Evolutionary conservation across 2,329 filamentous ascomycete genomes (phyloP).

Genomic region (Simplicillium aogashimaense): DNA sequence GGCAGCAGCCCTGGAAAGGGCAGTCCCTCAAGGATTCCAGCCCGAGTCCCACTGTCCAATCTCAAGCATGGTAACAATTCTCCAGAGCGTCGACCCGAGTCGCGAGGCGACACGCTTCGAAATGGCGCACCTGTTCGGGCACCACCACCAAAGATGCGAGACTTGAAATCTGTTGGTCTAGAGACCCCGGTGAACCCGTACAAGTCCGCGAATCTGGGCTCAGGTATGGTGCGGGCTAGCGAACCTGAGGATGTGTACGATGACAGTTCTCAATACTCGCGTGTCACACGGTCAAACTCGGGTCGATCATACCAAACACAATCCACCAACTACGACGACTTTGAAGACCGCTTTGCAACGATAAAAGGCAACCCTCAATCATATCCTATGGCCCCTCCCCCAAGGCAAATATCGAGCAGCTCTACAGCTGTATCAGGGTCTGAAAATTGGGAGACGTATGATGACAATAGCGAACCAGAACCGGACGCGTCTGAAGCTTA

Average conservation of each 20-base stretch:
- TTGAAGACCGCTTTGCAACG: slow-evolving; percentile 28
- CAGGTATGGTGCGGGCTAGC: slow-evolving; percentile 48
- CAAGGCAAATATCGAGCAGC: slow-evolving; percentile 53
- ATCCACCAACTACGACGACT: slow-evolving; percentile 23
- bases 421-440: slow-evolving; percentile 74
- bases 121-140: slow-evolving; percentile 50
- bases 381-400: slow-evolving; percentile 29
- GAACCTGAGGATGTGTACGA: slow-evolving; percentile 82
- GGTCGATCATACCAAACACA: slow-evolving; percentile 23
- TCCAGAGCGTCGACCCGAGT: slow-evolving; percentile 55
- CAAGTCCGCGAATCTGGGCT: slow-evolving; percentile 34
- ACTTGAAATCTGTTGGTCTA: slow-evolving; percentile 47
- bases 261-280: slow-evolving; percentile 36
- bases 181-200: slow-evolving; percentile 40
- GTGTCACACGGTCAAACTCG: slow-evolving; percentile 28
- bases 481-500: slow-evolving; percentile 69
- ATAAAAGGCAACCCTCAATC: slow-evolving; percentile 23
- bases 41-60: slow-evolving; percentile 58
- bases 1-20: slow-evolving; percentile 17
- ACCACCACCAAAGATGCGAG: slow-evolving; percentile 88
- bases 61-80: slow-evolving; percentile 68
- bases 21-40: slow-evolving; percentile 48
- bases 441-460: slow-evolving; percentile 97
- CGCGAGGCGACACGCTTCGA: slow-evolving; percentile 36
- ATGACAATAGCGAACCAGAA: slow-evolving; percentile 70